phyloP scores from a whole-genome alignment of 2,329 filamentous ascomycete species.

The Didymellaceae sp. region DNA sequence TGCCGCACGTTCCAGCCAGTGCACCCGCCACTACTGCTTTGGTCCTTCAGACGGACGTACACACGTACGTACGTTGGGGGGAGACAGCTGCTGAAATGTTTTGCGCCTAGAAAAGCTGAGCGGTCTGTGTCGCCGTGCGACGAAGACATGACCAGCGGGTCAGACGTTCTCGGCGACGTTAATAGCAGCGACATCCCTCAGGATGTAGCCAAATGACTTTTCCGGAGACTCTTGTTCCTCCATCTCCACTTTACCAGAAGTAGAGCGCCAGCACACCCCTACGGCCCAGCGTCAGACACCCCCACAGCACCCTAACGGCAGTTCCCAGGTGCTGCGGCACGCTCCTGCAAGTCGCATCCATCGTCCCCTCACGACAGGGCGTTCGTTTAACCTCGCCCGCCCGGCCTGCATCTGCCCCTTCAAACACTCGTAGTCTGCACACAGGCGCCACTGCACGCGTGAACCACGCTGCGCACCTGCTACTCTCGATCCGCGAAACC shows the following conservation, averaged over 20 bases:
- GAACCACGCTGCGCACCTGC: conserved; percentile 44
- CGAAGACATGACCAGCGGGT: conserved; percentile 19
- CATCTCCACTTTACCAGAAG: conserved; percentile 27
- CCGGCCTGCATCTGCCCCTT: conserved; percentile 30
- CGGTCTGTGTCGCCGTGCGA: conserved; percentile 22
- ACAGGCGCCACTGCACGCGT: conserved; percentile 41
- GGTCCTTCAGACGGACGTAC: conserved; percentile 6
- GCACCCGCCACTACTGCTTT: conserved; percentile 29
- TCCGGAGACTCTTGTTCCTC: conserved; percentile 19
- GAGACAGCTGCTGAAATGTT: conserved; percentile 17
- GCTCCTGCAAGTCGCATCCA: conserved; percentile 39
- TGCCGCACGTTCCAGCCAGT: conserved; percentile 26
- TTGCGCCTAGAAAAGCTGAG: conserved; percentile 24
- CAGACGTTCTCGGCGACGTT: conserved; percentile 24
- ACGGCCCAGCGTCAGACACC: conserved; percentile 33
- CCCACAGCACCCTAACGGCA: conserved; percentile 44
- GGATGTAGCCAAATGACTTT: conserved; percentile 21
- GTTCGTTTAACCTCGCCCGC: conserved; percentile 32
- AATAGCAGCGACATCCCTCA: conserved; percentile 24
- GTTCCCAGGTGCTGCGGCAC: conserved; percentile 44
- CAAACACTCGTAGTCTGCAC: conserved; percentile 31
- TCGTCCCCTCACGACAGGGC: conserved; percentile 18
- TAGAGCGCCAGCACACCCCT: conserved; percentile 29
- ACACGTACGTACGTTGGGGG: background rate
- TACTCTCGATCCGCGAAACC: conserved; percentile 25